Evolutionary conservation across 169 alveolate species (phyloP).

Genomic region (Cryptosporidium meleagridis): DNA sequence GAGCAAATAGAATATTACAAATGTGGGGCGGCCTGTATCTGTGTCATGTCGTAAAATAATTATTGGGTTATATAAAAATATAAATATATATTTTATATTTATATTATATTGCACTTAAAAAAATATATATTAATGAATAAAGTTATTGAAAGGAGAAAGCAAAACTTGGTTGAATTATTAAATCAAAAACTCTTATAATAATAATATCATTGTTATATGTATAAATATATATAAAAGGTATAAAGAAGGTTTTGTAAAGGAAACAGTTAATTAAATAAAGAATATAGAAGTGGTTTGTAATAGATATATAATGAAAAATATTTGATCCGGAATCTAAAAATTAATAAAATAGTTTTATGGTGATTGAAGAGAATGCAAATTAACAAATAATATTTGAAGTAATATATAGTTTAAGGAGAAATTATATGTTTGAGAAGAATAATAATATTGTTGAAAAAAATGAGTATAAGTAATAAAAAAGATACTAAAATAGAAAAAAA

Average conservation of each 20-base stretch:
- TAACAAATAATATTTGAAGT: not conserved
- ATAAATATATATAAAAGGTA: not conserved
- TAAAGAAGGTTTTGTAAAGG: not conserved
- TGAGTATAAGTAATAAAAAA: not conserved
- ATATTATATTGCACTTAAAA: not conserved
- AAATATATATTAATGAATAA: no score
- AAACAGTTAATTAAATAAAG: no score
- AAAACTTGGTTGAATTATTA: no score
- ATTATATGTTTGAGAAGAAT: not conserved
- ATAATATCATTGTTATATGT: no score
- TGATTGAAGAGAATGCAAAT: not conserved
- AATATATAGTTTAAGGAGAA: not conserved
- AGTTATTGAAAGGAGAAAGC: not conserved
- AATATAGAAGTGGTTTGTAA: not conserved
- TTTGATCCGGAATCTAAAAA: not conserved
- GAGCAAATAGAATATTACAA: not conserved
- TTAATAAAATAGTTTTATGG: no score
- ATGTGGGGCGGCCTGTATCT: not conserved
- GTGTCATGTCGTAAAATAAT: constrained; percentile 5
- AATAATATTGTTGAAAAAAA: not conserved
- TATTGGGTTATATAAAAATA: not conserved
- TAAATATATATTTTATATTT: not conserved
- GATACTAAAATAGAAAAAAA: not conserved
- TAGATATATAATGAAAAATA: not conserved
- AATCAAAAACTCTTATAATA: no score